Evolutionary conservation across 2,329 filamentous ascomycete species (phyloP), one percentile per base, ranked within the genome.

Genomic region (Sarocladium oryzae): DNA sequence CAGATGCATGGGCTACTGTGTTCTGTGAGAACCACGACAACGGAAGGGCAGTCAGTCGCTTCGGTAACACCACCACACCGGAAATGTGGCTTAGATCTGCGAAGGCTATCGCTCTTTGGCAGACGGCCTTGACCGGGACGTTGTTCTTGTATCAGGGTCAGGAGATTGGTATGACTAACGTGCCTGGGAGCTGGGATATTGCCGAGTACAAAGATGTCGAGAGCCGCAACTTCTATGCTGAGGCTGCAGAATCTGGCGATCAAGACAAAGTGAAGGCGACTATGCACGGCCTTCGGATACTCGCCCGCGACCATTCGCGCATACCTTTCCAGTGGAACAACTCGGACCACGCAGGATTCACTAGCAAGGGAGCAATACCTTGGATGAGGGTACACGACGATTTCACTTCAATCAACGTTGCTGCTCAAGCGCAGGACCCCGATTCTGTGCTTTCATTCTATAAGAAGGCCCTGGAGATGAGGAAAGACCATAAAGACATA

Each of bases 351-450:
- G 80, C 79, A 0, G 85, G 85, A 0, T 88, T 89, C 63, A 77
- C 80, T 0, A 57, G 60, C 13, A 56, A 52, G 0, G 56, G 52
- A 0, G 61, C 60, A 1, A 73, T 72, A 55, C 81, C 85, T 0
- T 88, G 85, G 85, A 88, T 88, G 80, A 72, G 78, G 2, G 76
- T 83, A 1, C 82, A 86, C 57, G 78, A 84, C 18, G 70, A 76
- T 26, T 83, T 79, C 57, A 57, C 57, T 2, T 60, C 67, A 2
- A 71, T 83, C 59, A 88, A 88, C 53, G 82, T 76, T 2, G 71
- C 69, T 0, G 62, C 61, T 2, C 78, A 84, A 58, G 55, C 58
- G 2, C 55, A 58, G 0, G 73, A 79, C n/a, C 59, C 60, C 0
- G 60, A 70, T 1, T 78, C 75, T 0, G 75, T 85, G 1, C 64